These are phyloP conservation scores for Hymenoscyphus occultus DNA, from an alignment of 2,329 filamentous ascomycete genomes.

Conservation along the genomic window DNA sequence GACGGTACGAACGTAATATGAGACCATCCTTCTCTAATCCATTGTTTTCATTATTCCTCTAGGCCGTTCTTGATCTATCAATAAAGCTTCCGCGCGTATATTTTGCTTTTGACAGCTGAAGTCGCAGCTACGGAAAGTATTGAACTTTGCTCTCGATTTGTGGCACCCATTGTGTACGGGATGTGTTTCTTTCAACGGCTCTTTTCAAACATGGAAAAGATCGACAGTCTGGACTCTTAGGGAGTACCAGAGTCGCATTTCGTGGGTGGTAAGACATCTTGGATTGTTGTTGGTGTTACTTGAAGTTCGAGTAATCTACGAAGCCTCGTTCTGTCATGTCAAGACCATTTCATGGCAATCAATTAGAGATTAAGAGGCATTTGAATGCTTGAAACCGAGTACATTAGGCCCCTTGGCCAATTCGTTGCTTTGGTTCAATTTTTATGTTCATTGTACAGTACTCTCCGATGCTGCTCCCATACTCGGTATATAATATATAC, in stretches of 20 bases:
- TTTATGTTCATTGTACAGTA: not conserved
- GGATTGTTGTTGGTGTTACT: not conserved
- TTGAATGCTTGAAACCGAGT: too few species aligned
- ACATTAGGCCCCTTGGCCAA: too few species aligned
- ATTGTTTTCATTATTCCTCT: constrained; percentile 1
- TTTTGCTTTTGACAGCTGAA: not conserved
- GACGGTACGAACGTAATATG: not conserved
- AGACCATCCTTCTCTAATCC: not conserved
- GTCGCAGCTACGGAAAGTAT: not conserved
- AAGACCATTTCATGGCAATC: too few species aligned
- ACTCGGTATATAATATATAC: too few species aligned
- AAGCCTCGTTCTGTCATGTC: too few species aligned
- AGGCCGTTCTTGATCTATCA: not conserved
- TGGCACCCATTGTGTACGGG: not conserved
- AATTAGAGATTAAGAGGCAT: too few species aligned
- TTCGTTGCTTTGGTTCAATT: not conserved
- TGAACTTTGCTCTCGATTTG: not conserved
- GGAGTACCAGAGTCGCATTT: not conserved
- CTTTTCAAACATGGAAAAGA: not conserved
- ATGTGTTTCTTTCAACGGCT: not conserved
- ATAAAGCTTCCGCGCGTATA: not conserved
- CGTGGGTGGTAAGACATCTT: not conserved
- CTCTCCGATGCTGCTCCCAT: not conserved
- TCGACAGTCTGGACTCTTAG: not conserved
- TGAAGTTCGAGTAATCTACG: not conserved